Conservation (phyloP, 257 asterid species). For the Nicotiana sylvestris region DNA sequence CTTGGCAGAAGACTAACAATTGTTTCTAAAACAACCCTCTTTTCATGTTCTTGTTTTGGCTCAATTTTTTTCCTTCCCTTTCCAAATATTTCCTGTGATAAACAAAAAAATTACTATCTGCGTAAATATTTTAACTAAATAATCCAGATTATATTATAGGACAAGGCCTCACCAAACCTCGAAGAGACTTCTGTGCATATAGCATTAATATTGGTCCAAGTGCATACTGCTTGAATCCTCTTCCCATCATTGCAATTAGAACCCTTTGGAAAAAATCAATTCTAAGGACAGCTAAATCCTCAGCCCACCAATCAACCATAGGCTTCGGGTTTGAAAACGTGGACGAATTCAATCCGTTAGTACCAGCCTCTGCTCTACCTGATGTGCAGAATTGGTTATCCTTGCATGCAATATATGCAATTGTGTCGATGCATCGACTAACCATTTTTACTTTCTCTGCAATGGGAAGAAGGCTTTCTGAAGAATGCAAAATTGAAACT, state of each 20-base stretch:
- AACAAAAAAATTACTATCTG: constrained; percentile 5
- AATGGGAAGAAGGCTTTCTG: constrained; percentile 53
- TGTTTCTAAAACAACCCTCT: constrained; percentile 76
- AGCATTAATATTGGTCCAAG: constrained; percentile 82
- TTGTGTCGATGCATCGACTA: constrained; percentile 66
- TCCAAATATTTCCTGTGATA: constrained; percentile 62
- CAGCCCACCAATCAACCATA: constrained; percentile 84
- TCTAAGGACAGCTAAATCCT: constrained; percentile 64
- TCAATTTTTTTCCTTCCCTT: constrained; percentile 68
- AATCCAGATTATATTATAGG: constrained; percentile 10
- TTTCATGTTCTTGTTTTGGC: constrained; percentile 66
- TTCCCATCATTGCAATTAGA: constrained; percentile 62
- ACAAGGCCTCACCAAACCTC: constrained; percentile 85
- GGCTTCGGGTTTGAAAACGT: constrained; percentile 33
- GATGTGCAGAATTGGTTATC: constrained; percentile 49
- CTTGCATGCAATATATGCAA: constrained; percentile 62
- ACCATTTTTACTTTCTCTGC: constrained; percentile 76
- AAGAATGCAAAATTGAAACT: constrained; percentile 54
- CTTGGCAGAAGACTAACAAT: constrained; percentile 74
- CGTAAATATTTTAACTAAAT: constrained; percentile 4
- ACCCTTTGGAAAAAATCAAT: constrained; percentile 77
- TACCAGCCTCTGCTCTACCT: constrained; percentile 20
- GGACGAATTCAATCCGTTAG: constrained; percentile 28
- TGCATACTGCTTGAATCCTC: constrained; percentile 72
- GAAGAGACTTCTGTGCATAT: constrained; percentile 79